phyloP scores from a whole-genome alignment of 306 rosid species.

The Prunus persica region DNA sequence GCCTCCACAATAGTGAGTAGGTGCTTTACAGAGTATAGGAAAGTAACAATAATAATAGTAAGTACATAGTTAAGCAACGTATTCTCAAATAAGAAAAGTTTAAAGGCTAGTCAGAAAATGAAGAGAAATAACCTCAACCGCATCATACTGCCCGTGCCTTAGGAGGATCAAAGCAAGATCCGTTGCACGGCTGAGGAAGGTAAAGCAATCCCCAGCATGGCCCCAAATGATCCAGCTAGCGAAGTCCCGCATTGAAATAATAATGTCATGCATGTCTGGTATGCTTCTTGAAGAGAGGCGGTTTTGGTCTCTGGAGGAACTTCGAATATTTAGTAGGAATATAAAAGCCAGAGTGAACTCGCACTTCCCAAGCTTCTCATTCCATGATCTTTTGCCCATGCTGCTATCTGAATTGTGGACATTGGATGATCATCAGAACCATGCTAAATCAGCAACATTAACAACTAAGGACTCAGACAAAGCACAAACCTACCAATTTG shows the following conservation, averaged over 20 bases:
- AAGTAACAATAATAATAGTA: conserved; percentile 10
- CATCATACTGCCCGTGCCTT: conserved; percentile 78
- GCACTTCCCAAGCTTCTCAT: conserved; percentile 69
- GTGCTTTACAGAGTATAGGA: conserved; percentile 43
- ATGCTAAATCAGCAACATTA: conserved; percentile 5
- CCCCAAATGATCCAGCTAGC: conserved; percentile 85
- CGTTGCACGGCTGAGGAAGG: conserved; percentile 67
- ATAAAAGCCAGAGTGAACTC: conserved; percentile 81
- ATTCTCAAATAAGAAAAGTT: not conserved
- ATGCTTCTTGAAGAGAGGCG: conserved; percentile 42
- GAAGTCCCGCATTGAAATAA: conserved; percentile 50
- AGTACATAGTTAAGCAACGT: not conserved
- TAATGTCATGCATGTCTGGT: conserved; percentile 44
- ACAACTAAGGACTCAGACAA: not conserved
- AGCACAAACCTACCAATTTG: conserved; percentile 65
- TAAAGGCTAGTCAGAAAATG: not conserved
- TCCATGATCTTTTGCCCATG: conserved; percentile 58
- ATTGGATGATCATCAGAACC: conserved; percentile 15
- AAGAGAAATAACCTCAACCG: conserved; percentile 67
- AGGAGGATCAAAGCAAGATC: conserved; percentile 80
- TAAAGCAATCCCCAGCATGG: conserved; percentile 53
- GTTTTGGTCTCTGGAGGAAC: conserved; percentile 41
- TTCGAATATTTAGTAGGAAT: conserved; percentile 50
- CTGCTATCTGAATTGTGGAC: conserved; percentile 48
- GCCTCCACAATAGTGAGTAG: conserved; percentile 71